Evolutionary conservation across 2,329 filamentous ascomycete species (phyloP).

Genomic region (Aureobasidium sp.): DNA sequence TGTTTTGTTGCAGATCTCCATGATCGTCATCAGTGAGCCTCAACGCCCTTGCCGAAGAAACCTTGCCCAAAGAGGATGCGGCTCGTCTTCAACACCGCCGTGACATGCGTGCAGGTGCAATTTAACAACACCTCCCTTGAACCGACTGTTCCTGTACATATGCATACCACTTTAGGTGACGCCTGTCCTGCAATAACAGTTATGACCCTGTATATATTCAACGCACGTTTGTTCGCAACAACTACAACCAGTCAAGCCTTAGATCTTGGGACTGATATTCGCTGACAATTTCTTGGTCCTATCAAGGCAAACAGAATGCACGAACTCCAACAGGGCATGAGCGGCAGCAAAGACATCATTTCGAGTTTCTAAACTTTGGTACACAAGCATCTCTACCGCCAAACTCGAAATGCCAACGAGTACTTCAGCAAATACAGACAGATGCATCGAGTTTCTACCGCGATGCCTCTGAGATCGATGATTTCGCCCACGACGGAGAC

Average conservation of each 20-base stretch:
- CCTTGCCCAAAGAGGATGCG: background rate
- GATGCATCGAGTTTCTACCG: background rate
- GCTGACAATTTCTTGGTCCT: background rate
- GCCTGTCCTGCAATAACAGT: background rate
- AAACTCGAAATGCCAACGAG: background rate
- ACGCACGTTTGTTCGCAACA: background rate
- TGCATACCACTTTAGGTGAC: background rate
- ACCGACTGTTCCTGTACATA: background rate
- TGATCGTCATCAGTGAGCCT: background rate
- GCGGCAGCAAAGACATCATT: background rate
- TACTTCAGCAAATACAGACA: background rate
- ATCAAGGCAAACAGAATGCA: background rate
- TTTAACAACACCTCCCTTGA: background rate
- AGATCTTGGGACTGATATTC: background rate
- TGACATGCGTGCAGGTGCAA: background rate
- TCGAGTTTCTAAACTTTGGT: background rate
- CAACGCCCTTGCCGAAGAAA: background rate
- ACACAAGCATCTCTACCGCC: background rate
- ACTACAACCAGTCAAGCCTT: background rate
- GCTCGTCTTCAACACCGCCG: background rate
- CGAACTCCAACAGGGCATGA: background rate
- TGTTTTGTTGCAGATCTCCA: slow-evolving; percentile 6
- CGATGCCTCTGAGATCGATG: background rate
- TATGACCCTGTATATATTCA: background rate
- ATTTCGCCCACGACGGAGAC: background rate